A percentile compares a stretch with the other conserved stretches of the same genome.
Evolutionary conservation across 2,329 filamentous ascomycete genomes (phyloP).

Genomic region (Sporothrix variecibatus): DNA sequence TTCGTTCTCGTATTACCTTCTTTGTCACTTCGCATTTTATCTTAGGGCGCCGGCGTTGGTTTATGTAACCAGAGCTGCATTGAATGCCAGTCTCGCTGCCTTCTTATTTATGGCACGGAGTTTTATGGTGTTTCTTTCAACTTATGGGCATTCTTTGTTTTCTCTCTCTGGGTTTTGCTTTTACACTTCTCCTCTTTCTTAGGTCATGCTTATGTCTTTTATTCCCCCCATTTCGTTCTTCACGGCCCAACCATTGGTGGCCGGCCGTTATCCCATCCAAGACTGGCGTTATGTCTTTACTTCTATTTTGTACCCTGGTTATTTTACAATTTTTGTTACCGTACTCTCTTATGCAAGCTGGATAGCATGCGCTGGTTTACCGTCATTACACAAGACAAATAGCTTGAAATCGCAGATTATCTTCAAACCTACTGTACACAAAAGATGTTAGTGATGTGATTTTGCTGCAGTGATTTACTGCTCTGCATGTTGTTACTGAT

Average conservation of each 20-base stretch:
- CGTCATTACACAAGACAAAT: background rate
- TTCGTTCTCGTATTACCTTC: background rate
- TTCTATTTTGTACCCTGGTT: background rate
- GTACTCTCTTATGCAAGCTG: background rate
- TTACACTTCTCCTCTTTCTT: background rate
- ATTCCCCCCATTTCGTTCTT: background rate
- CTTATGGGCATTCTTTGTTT: too few species aligned
- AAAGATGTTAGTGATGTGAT: background rate
- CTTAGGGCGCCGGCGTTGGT: background rate
- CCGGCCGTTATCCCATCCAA: background rate
- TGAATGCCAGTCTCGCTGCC: constrained; percentile 2
- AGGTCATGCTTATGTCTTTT: background rate
- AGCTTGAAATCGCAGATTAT: background rate
- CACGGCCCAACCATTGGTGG: background rate
- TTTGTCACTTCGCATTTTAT: background rate
- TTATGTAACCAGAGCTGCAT: background rate
- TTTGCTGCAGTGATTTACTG: background rate
- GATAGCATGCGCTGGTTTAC: background rate
- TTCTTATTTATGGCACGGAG: background rate
- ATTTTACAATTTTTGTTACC: background rate
- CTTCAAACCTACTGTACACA: background rate
- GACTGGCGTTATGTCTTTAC: background rate
- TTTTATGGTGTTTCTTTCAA: background rate
- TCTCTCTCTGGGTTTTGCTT: background rate
- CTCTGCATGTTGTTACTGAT: background rate